phyloP scores from a whole-genome alignment of 176 grass and related monocot species.

The bread wheat (Triticum aestivum) region IWGSC_CS_RefSeq_v2.1 NC_057800.1:680916945-680917444 shows the following conservation, averaged over 20 bases:
- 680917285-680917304: background rate
- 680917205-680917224: background rate
- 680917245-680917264: background rate
- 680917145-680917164: conserved; percentile 43
- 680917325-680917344: conserved; percentile 70
- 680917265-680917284: background rate
- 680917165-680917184: background rate
- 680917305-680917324: background rate
- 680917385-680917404: conserved; percentile 99
- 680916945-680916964: background rate
- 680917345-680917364: conserved; percentile 73
- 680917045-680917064: background rate
- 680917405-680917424: conserved; percentile 34
- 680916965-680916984: background rate
- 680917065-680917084: background rate
- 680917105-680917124: background rate
- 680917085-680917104: background rate
- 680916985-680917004: background rate
- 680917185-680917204: background rate
- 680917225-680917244: background rate
- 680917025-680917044: background rate
- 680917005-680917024: background rate
- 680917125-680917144: conserved; percentile 60
- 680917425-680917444: conserved; percentile 2
- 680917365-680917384: conserved; percentile 81